These are phyloP conservation scores for Salmacisia buchloeana DNA, from an alignment of 1,284 basidiomycete species.

Conservation along the genomic window DNA sequence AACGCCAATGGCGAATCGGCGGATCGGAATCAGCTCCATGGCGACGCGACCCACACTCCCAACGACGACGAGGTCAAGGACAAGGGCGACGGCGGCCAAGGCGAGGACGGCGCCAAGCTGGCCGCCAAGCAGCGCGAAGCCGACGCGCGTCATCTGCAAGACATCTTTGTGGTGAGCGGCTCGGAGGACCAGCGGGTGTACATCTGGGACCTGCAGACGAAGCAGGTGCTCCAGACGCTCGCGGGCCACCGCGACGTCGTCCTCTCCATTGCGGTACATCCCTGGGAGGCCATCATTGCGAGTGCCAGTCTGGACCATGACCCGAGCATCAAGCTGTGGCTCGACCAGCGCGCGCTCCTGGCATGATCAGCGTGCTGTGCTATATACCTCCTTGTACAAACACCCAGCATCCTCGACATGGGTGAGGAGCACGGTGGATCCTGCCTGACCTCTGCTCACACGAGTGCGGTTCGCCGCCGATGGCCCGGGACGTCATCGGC, in stretches of 20 bases:
- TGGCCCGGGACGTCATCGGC: no score
- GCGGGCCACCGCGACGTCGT: slow-evolving; percentile 65
- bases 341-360: not conserved
- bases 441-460: no score
- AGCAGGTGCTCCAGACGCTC: slow-evolving; percentile 67
- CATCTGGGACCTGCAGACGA: slow-evolving; percentile 83
- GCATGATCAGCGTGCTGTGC: no score
- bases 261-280: slow-evolving; percentile 26
- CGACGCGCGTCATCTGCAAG: slow-evolving; percentile 24
- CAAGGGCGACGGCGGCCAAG: not conserved
- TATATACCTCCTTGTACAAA: no score
- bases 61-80: not conserved
- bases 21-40: no score
- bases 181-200: slow-evolving; percentile 83
- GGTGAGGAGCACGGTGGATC: no score
- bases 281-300: slow-evolving; percentile 28
- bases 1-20: not conserved
- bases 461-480: no score
- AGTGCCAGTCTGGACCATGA: slow-evolving; percentile 36
- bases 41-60: not conserved
- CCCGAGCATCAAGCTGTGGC: slow-evolving; percentile 30
- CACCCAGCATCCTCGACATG: no score
- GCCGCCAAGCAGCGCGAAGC: not conserved
- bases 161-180: slow-evolving; percentile 64
- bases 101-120: not conserved